A percentile compares a stretch with the other conserved stretches of the same genome.
Evolutionary conservation across 768 basidiomycete species (phyloP).

Genomic region (Lactifluus hygrophoroides): DNA sequence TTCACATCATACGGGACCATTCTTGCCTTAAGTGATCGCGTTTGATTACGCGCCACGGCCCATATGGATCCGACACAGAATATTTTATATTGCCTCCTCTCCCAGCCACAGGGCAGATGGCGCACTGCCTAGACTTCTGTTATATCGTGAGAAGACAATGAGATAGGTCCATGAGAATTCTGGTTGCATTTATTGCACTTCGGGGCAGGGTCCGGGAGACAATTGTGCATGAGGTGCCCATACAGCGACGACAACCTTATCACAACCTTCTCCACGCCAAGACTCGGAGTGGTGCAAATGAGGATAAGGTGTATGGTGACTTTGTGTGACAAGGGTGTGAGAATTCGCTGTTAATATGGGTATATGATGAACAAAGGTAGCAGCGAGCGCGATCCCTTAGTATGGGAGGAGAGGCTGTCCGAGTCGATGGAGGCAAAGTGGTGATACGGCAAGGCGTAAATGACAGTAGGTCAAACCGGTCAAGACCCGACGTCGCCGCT

Average conservation of each 20-base stretch:
- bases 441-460: background rate
- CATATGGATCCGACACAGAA: too few species aligned
- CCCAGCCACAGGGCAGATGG: background rate
- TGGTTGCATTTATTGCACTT: background rate
- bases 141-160: too few species aligned
- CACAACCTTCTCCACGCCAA: background rate
- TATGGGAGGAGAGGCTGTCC: background rate
- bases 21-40: too few species aligned
- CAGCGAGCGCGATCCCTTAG: background rate
- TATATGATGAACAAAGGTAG: background rate
- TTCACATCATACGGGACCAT: too few species aligned
- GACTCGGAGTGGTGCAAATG: background rate
- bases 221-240: background rate
- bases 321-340: background rate
- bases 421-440: background rate
- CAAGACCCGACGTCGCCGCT: background rate
- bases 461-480: too few species aligned
- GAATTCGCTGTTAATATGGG: background rate
- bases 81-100: too few species aligned
- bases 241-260: background rate
- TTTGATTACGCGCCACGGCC: too few species aligned
- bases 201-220: background rate
- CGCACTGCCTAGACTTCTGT: background rate
- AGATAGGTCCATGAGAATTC: background rate
- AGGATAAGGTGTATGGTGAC: background rate